Conservation (phyloP, 148 eudicot species). For the Drosera capensis region DNA sequence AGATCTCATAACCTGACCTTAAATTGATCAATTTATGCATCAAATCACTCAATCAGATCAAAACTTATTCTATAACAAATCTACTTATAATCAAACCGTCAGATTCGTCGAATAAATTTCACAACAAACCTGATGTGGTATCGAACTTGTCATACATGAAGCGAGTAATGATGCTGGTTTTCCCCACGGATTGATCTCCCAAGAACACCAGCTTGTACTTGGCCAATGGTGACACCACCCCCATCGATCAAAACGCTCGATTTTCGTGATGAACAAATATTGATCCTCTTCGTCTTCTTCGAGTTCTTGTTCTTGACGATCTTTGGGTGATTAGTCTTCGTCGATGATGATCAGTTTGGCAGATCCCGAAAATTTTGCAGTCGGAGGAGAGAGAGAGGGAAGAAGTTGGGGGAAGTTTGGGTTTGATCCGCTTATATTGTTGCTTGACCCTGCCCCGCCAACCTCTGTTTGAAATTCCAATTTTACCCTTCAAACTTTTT, state of each 20-base stretch:
- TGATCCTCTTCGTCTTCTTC: not conserved
- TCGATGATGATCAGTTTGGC: not conserved
- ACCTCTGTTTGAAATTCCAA: too few species aligned
- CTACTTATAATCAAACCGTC: not conserved
- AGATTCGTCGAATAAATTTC: not conserved
- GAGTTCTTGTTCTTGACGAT: not conserved
- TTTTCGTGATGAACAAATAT: too few species aligned
- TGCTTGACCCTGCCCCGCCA: too few species aligned
- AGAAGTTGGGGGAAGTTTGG: not conserved
- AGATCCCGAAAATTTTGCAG: not conserved
- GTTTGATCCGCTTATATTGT: conserved; percentile 9
- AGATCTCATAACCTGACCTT: too few species aligned
- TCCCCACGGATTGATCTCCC: conserved; percentile 77
- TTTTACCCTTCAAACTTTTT: too few species aligned
- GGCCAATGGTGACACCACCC: conserved; percentile 59
- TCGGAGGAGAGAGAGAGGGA: conserved; percentile 9
- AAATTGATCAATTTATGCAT: too few species aligned
- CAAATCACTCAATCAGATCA: too few species aligned
- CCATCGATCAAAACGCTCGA: conserved; percentile 13
- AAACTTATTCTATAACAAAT: not conserved
- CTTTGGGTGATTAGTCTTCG: not conserved
- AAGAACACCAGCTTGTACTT: conserved; percentile 65
- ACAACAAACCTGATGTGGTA: conserved; percentile 44
- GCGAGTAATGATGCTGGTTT: conserved; percentile 79
- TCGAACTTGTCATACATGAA: conserved; percentile 79